Base-by-base conservation (phyloP, 139 green algal species). In the Chlorella sp. region DNA sequence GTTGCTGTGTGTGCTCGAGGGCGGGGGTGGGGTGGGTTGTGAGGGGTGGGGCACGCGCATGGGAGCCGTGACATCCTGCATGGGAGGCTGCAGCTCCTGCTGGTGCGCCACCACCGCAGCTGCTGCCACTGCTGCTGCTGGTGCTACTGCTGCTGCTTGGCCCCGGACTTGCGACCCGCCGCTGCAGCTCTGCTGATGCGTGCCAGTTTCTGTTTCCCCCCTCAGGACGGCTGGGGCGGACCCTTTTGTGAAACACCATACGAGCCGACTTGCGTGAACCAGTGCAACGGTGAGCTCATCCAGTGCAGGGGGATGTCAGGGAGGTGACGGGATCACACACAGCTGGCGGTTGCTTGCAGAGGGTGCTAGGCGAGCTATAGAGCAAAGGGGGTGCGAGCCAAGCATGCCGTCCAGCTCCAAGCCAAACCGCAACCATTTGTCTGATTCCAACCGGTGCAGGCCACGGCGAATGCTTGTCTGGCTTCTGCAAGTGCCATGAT, bases 251-350 rank as follows among this genome's bases (percentile, higher is more conserved):
- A 94, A 17, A 47, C 87, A 9, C 34, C 72, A 0, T 68, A 88
- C 25, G 92, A 95, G 55, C 47, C 41, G 4, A 90, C 92, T n/a
- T 95, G 92, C 84, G 71, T 87, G 18, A 92, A 93, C 68, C 91
- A 93, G 62, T 95, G 92, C 88, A 88, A 65, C 34, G 76, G 76
- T 82, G 76, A 4, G 75, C 5, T 13, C 13, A 39, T 0, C 7
- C 30, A 38, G 6, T 76, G 38, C 0, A 36, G 20, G 70, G 70
- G 9, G 51, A 51, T 51, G 44, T 51, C n/a, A n/a, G n/a, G n/a
- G 44, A 9, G 44, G 44, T 51, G 6, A 51, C 44, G 6, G 16
- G 0, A 73, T 44, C 32, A 26, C 32, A 9, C 26, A n/a, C n/a
- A 25, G 4, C 64, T 41, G 11, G 5, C 5, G 28, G n/a, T 9